Conservation (phyloP, 1,284 basidiomycete species). For the Inonotus hispidus region DNA sequence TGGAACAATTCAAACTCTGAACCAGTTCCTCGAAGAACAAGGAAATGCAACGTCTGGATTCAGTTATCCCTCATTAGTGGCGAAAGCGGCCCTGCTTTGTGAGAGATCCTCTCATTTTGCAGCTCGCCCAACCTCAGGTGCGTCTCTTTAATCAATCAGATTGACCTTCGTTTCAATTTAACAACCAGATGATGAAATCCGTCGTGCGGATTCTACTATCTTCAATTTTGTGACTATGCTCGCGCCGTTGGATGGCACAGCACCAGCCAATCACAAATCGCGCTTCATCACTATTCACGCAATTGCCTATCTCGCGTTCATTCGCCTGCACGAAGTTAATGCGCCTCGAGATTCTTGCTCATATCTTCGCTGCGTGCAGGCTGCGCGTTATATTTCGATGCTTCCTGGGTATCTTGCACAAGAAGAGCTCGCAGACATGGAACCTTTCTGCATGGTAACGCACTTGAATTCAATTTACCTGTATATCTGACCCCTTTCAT, state of each 20-base stretch:
- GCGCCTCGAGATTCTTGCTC: slow-evolving; percentile 9
- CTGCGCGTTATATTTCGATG: slow-evolving; percentile 15
- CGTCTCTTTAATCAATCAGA: neutral
- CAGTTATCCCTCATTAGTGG: slow-evolving; percentile 8
- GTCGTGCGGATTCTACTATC: slow-evolving; percentile 6
- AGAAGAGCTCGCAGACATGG: slow-evolving; percentile 4
- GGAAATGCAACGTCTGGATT: slow-evolving; percentile 14
- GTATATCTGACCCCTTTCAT: neutral
- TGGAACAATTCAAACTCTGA: neutral
- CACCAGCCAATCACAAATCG: neutral
- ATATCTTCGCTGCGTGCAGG: slow-evolving; percentile 15
- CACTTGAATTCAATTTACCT: neutral
- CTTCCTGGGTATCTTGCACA: slow-evolving; percentile 3
- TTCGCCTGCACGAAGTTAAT: slow-evolving; percentile 11
- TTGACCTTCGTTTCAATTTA: neutral
- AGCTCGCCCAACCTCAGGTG: slow-evolving; percentile 7
- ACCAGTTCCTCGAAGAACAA: slow-evolving; percentile 7
- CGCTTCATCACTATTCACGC: slow-evolving; percentile 11
- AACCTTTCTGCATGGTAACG: slow-evolving; percentile 8
- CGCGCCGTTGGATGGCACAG: slow-evolving; percentile 1
- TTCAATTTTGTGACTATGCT: slow-evolving; percentile 13
- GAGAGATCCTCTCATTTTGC: slow-evolving; percentile 11
- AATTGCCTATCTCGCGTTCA: slow-evolving; percentile 11
- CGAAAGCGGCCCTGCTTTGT: slow-evolving; percentile 9
- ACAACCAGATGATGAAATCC: slow-evolving; percentile 10